Evolutionary conservation across 2,329 filamentous ascomycete genomes (phyloP).

Genomic region (Fusarium zealandicum): DNA sequence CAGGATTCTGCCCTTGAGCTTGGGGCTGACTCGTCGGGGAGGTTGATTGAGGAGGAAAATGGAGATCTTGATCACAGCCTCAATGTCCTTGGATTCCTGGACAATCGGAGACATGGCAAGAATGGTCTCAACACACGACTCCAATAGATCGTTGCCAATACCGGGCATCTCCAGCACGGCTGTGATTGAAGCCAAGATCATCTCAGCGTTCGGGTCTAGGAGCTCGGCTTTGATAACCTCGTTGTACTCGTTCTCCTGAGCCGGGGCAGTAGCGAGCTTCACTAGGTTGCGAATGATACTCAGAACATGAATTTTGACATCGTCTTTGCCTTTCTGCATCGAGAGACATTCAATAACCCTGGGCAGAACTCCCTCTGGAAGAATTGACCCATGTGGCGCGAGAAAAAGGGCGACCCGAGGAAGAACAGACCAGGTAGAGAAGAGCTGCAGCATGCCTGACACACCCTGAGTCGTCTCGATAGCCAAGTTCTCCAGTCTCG

Average conservation of each 20-base stretch:
- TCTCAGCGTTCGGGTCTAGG: constrained; percentile 62
- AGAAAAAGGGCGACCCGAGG: constrained; percentile 74
- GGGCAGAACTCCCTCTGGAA: constrained; percentile 69
- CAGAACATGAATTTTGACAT: constrained; percentile 84
- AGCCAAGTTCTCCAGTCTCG: constrained; percentile 79
- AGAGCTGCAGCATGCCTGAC: constrained; percentile 80
- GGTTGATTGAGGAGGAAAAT: constrained; percentile 85
- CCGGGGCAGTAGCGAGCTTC: constrained; percentile 62
- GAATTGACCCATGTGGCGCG: constrained; percentile 46
- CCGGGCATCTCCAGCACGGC: constrained; percentile 67
- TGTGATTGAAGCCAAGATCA: constrained; percentile 72
- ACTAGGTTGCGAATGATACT: constrained; percentile 76
- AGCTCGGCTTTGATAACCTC: constrained; percentile 63
- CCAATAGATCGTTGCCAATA: constrained; percentile 76
- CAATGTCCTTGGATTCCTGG: constrained; percentile 70
- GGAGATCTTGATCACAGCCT: constrained; percentile 80
- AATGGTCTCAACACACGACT: constrained; percentile 79
- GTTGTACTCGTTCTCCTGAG: constrained; percentile 63
- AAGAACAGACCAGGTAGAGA: constrained; percentile 80
- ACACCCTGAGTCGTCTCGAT: constrained; percentile 88
- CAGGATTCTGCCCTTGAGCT: constrained; percentile 81
- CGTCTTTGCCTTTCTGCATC: constrained; percentile 78
- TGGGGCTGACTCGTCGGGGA: constrained; percentile 80
- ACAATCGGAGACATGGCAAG: constrained; percentile 78
- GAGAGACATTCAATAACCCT: constrained; percentile 77